Base-by-base conservation (phyloP, 1,284 basidiomycete species). In the Rhodotorula sp. region DNA sequence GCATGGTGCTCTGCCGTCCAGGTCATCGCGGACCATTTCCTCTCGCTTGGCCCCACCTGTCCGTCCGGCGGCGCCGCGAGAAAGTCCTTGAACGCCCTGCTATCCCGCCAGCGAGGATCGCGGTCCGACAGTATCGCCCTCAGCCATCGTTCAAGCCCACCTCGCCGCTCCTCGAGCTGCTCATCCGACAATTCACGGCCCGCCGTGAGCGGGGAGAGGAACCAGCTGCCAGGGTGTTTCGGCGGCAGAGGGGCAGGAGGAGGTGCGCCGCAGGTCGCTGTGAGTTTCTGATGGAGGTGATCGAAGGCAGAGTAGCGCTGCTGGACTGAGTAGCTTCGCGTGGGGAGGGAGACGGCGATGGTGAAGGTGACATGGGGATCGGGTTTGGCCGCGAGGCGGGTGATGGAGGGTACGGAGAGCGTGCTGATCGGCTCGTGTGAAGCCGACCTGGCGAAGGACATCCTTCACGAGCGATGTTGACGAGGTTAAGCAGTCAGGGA, bases 281-380 rank as follows among this genome's bases (percentile, higher is more conserved):
- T 81, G 77, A 80, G 85, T 72, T 63, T 84, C 83, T 73, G 88
- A 81, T 75, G 89, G 80, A 98, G 87, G 72, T 91, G 88, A 75
- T 86, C 86, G 82, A 98, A 97, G 80, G 96, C 93, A 53, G 91
- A 94, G 82, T 96, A 97, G 64, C 94, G 89, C 68, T 90, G 85
- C 86, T 90, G 91, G 83, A 96, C 91, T 55, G 89, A 87, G 94
- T 94, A 97, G 78, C 91, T 89, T 71, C 90, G 88, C 30, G 92
- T 88, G 69, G 90, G 87, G 22, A 89, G 89, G 77, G 88, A 86
- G 71, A 94, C 86, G 70, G 88, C 85, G 77, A 94, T 89, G 69
- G 85, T 85, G 81, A 90, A 94, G 75, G 90, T 90, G 69, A 84
- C 84, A 78, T 94, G 90, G n/a, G 86, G 81, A 77, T 86, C 81